Evolutionary conservation across 2,329 filamentous ascomycete genomes (phyloP).

Genomic region (Colletotrichum kahawae): DNA sequence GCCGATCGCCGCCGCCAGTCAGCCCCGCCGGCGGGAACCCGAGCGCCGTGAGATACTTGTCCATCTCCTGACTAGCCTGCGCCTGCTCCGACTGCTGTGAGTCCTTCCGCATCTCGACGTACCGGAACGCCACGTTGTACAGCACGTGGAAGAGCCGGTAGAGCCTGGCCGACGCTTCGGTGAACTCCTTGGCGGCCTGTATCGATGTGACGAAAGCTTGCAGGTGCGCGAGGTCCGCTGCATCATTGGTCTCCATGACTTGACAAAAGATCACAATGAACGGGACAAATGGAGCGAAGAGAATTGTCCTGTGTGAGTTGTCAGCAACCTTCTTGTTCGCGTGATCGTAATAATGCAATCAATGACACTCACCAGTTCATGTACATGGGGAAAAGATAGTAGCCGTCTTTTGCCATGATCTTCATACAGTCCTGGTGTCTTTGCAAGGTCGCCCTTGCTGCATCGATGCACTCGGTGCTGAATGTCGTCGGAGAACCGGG

Average conservation of each 20-base stretch:
- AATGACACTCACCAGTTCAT: constrained; percentile 44
- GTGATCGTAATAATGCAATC: background rate
- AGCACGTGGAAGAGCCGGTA: constrained; percentile 64
- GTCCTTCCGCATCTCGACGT: constrained; percentile 56
- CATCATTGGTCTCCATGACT: constrained; percentile 49
- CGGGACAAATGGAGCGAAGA: constrained; percentile 57
- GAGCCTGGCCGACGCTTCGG: constrained; percentile 56
- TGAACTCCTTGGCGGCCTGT: constrained; percentile 48
- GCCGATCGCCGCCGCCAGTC: constrained; percentile 14
- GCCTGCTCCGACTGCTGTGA: constrained; percentile 33
- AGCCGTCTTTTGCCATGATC: constrained; percentile 38
- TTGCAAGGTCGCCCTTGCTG: constrained; percentile 44
- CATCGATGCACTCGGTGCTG: constrained; percentile 45
- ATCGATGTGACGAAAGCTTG: constrained; percentile 56
- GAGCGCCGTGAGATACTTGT: constrained; percentile 56
- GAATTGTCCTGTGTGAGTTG: constrained; percentile 38
- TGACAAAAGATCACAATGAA: constrained; percentile 59
- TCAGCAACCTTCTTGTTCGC: background rate
- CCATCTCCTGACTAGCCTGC: constrained; percentile 44
- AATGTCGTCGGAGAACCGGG: constrained; percentile 38
- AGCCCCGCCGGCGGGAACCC: constrained; percentile 40
- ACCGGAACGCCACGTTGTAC: constrained; percentile 61
- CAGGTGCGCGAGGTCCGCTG: constrained; percentile 50
- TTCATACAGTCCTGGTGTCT: constrained; percentile 46
- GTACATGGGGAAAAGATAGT: constrained; percentile 42